phyloP scores from a whole-genome alignment of 805 yeast genomes.

The Ogataea allantospora region DNA sequence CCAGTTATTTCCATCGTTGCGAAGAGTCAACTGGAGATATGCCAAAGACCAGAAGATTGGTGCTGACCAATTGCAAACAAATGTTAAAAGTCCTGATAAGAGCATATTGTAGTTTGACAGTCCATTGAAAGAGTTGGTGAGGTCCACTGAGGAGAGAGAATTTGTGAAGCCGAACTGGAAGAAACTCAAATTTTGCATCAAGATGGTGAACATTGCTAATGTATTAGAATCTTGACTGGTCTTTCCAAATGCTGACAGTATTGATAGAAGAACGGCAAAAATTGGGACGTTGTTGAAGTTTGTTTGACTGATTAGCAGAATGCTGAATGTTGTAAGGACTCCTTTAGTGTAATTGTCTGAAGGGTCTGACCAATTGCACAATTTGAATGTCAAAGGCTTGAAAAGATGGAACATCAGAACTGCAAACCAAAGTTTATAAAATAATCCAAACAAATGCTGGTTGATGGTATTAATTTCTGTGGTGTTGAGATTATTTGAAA shows the following conservation, averaged over 20 bases:
- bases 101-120: conserved; percentile 64
- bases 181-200: conserved; percentile 74
- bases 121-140: conserved; percentile 92
- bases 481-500: conserved; percentile 32
- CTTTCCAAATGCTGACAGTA: conserved; percentile 29
- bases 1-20: conserved; percentile 26
- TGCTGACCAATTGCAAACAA: conserved; percentile 80
- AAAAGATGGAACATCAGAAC: conserved; percentile 6
- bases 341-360: conserved; percentile 33
- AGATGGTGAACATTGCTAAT: conserved; percentile 38
- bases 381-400: conserved; percentile 18
- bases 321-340: conserved; percentile 35
- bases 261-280: conserved; percentile 31
- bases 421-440: conserved; percentile 17
- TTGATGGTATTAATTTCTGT: conserved; percentile 30
- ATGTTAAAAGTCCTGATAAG: conserved; percentile 74
- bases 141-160: conserved; percentile 85
- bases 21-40: conserved; percentile 24
- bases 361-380: neutral
- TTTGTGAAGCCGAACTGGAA: conserved; percentile 90
- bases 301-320: conserved; percentile 55
- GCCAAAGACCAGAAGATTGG: conserved; percentile 78
- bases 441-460: conserved; percentile 21
- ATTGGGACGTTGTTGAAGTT: conserved; percentile 55
- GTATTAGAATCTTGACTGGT: conserved; percentile 18